Conservation (phyloP, 768 basidiomycete species). For the Mycena capillaripes region DNA sequence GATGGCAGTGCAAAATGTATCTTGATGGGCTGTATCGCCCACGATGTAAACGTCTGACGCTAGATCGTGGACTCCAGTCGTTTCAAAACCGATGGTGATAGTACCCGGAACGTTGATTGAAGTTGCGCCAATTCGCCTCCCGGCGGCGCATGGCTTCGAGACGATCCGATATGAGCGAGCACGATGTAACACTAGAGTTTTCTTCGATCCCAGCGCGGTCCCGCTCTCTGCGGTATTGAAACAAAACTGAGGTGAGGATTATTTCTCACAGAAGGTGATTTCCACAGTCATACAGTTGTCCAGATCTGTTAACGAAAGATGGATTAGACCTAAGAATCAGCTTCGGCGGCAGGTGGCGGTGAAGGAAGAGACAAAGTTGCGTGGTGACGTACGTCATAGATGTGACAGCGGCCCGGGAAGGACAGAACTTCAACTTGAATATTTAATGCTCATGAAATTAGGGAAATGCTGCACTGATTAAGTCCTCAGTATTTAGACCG, state of each 20-base stretch:
- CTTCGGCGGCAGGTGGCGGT: constrained; percentile 9
- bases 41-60: not conserved
- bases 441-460: too few relatives aligned
- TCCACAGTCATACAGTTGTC: not conserved
- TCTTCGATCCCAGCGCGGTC: too few relatives aligned
- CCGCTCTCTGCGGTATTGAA: too few relatives aligned
- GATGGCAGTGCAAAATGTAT: not conserved
- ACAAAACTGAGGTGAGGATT: not conserved
- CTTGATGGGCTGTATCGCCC: not conserved
- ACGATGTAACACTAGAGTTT: not conserved
- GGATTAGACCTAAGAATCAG: not conserved
- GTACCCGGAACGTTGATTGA: not conserved
- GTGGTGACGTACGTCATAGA: too few relatives aligned
- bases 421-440: too few relatives aligned
- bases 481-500: too few relatives aligned
- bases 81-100: not conserved
- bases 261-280: constrained; percentile 1
- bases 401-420: too few relatives aligned
- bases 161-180: not conserved
- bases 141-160: not conserved
- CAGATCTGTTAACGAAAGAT: not conserved
- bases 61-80: constrained; percentile 8
- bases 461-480: too few relatives aligned
- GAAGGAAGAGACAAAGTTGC: too few relatives aligned
- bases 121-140: too few relatives aligned